Base-by-base conservation (phyloP, 2,329 filamentous ascomycete genomes). In the Cladosporium sp. region DNA sequence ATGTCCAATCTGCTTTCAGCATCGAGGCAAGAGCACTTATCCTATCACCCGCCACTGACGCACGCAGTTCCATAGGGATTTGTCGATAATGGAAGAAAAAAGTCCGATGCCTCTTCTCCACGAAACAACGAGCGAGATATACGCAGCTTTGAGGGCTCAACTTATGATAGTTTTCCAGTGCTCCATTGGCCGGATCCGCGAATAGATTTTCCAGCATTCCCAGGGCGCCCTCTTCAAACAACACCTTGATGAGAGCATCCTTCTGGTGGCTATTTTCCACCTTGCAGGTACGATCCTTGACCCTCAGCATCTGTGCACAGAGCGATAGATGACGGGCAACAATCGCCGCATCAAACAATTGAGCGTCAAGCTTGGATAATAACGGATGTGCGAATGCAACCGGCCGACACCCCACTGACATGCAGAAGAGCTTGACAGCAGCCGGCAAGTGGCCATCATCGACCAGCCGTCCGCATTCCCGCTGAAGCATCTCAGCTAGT, bases 1-100 rank as follows among this genome's bases (percentile, higher is more conserved):
- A 59, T 40, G 60, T 62, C 67, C 67, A 69, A 7, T 65, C 31
- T 18, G 57, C 35, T 29, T 53, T 67, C 53, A 69, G 35, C 18
- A 46, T 10, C 6, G 44, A 52, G 8, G 57, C 49, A 12, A 7
- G 12, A 7, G 26, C 28, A 23, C n/a, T 11, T 33, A 55, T 10
- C 28, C 31, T 31, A 10, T 11, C 37, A 18, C 18, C 61, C 12
- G 28, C 50, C 1, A 63, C 50, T 14, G 50, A 63, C 11, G 14
- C 50, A 11, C 61, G 61, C 12, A 63, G 4, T 29, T 29, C 31
- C 0, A 18, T 23, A 12, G 50, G 50, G 3, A 63, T 14, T 5
- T n/a, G 10, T 10, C 35, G 40, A 37, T 63, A 63, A 23, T 16
- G 46, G 14, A 7, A 18, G 16, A 18, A 18, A 18, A 40, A 40